Base-by-base conservation (phyloP, 139 green algal species). In the Helicosporidium sp. region DNA sequence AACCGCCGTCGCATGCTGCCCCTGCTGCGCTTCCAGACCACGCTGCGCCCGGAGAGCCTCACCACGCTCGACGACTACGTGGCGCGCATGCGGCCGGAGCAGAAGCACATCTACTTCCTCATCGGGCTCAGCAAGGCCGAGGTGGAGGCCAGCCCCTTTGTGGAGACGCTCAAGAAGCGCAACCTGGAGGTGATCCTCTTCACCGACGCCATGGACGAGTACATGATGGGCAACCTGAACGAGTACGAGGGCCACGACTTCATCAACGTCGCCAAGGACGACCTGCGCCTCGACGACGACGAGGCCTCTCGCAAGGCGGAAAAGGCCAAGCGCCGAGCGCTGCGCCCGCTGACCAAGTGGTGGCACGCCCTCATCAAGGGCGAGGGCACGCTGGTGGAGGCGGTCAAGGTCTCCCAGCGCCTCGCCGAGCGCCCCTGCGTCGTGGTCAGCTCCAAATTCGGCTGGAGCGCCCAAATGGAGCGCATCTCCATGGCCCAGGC, bases 101-200 rank as follows among this genome's bases (percentile, higher is more conserved):
- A 93, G 60, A 95, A 94, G 73, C 55, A 78, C 45, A 96, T 98
- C 69, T 96, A 94, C 70, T 98, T 85, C 73, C 51, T 96, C 10
- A 69, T 80, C 15, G 84, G 73, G 41, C 42, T 39, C 17, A 66
- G 26, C 53, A 63, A 68, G 61, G 76, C 82, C 8, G 86, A 92
- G 62, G 57, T 95, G 22, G 49, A 69, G 31, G 60, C 61, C 37
- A 84, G 66, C 8, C 82, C 85, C 24, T 84, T 82, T 54, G 57
- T 80, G 16, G 77, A 87, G 60, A 43, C 55, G 18, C 64, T 89
- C 46, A 39, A 70, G 20, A 59, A 60, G 46, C 70, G 76, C 48
- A 77, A 60, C 27, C 67, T 69, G 41, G 81, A 92, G 68, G 89
- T 96, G 51, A 79, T 97, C 40, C 94, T 82, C 70, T 83, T 98